These are phyloP conservation scores for Warburgia ugandensis DNA, from an alignment of 164 flowering plant species.

Conservation along the genomic window DNA sequence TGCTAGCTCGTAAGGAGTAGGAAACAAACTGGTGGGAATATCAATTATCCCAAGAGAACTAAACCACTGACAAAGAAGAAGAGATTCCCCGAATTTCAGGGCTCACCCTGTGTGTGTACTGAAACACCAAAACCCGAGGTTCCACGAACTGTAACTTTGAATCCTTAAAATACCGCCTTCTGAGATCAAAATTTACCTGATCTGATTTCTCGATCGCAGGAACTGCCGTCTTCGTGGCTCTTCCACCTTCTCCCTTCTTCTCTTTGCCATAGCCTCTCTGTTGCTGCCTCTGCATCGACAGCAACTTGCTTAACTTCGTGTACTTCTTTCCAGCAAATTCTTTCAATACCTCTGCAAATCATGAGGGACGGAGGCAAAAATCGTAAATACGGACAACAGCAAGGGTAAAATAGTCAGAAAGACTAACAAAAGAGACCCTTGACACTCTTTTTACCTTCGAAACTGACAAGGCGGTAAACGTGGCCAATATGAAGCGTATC, in stretches of 20 bases:
- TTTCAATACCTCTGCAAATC: conserved; percentile 70
- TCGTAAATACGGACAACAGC: neutral
- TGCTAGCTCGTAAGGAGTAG: too few species aligned
- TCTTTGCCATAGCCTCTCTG: conserved; percentile 16
- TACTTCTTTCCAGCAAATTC: conserved; percentile 63
- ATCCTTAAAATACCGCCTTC: too few species aligned
- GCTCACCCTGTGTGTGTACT: too few species aligned
- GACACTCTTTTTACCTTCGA: conserved; percentile 80
- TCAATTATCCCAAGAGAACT: too few species aligned
- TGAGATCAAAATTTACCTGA: conserved; percentile 1
- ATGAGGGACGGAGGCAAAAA: too few species aligned
- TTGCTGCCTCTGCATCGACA: conserved; percentile 23
- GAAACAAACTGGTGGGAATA: too few species aligned
- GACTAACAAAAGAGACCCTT: neutral
- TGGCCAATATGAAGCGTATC: conserved; percentile 62
- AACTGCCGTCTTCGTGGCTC: conserved; percentile 4
- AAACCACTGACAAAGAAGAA: too few species aligned
- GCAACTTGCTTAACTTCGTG: conserved; percentile 50
- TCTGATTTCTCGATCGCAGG: conserved; percentile 6
- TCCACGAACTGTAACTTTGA: too few species aligned
- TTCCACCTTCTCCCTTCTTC: conserved; percentile 4
- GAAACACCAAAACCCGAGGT: too few species aligned
- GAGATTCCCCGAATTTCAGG: too few species aligned
- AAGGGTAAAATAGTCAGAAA: neutral
- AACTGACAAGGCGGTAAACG: conserved; percentile 68